Evolutionary conservation across 495 filamentous ascomycete species (phyloP), one percentile per base, ranked within the genome.

Genomic region (Tuber borchii): DNA sequence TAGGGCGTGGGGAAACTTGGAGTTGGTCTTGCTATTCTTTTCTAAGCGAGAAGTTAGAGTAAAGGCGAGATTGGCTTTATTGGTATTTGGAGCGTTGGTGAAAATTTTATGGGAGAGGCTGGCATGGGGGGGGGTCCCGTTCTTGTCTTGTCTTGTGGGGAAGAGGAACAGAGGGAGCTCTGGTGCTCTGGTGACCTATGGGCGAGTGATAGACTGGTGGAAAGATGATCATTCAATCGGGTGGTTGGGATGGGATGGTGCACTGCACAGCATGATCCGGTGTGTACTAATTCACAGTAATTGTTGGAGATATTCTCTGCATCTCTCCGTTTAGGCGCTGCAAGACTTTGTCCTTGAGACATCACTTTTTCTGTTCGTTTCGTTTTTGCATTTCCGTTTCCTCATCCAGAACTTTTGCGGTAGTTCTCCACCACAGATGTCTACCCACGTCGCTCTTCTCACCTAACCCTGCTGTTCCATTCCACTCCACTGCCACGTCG

Each of bases 301-400:
- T 65, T 65, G 56, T 65, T 12, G 31, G 56, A 17, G 56, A 65
- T 65, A 65, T 26, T 65, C 6, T 14, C 56, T 65, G 31, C 56
- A 65, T 65, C 56, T 4, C 56, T 65, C 56, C 26, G 12, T 19
- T 65, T 65, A 65, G 26, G 56, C 56, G 56, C 56, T 65, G 56
- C 10, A 34, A 34, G 26, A 6, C 26, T 34, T 65, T 34, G 26
- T 34, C 56, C 31, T 34, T 65, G 56, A 65, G 56, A 65, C 56
- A 65, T 65, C 56, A 65, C 56, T 65, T 65, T 65, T 65, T 65
- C 31, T 34, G 31, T 34, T 26, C 56, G 56, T 65, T 65, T 65
- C 56, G 56, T 34, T 65, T 16, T 65, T 65, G 56, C 56, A 65
- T 65, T 17, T 65, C 56, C 56, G 56, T 65, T 65, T 65, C 56